These are phyloP conservation scores for Chlorella vulgaris DNA, from an alignment of 139 green algal genomes.

Conservation along the genomic window DNA sequence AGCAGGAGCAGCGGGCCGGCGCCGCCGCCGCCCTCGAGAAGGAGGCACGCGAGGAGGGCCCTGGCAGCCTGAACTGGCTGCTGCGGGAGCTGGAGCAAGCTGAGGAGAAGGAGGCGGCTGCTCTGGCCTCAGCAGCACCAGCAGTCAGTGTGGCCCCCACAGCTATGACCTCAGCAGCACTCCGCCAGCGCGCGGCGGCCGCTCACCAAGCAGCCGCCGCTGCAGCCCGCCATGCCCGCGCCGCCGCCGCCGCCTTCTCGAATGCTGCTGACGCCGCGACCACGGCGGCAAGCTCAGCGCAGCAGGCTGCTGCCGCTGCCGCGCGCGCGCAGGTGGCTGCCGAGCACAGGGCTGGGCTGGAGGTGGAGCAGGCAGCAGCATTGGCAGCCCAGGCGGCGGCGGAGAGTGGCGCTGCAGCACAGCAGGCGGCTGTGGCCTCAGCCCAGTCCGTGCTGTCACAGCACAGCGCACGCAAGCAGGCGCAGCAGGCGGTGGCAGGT, in stretches of 20 bases:
- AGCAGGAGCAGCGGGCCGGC: background rate
- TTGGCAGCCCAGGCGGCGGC: background rate
- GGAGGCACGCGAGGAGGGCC: background rate
- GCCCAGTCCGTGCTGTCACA: slow-evolving; percentile 4
- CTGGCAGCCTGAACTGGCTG: background rate
- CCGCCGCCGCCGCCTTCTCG: background rate
- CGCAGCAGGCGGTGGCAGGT: slow-evolving; percentile 9
- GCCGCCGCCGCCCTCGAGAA: background rate
- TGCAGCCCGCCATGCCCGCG: background rate
- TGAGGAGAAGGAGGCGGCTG: background rate
- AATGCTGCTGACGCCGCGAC: background rate
- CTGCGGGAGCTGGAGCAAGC: slow-evolving; percentile 4
- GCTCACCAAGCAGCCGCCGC: slow-evolving; percentile 9
- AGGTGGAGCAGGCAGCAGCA: background rate
- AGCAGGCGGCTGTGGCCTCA: background rate
- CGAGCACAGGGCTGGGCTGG: background rate
- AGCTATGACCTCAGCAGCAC: background rate
- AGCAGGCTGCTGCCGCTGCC: background rate
- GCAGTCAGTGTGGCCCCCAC: background rate
- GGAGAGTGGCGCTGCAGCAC: background rate
- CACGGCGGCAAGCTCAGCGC: background rate
- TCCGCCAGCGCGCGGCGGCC: background rate
- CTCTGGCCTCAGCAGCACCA: background rate
- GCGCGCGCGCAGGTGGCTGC: background rate
- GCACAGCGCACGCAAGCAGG: slow-evolving; percentile 11